phyloP scores from a whole-genome alignment of 1,284 basidiomycete species.

The Puccinia horiana region DNA sequence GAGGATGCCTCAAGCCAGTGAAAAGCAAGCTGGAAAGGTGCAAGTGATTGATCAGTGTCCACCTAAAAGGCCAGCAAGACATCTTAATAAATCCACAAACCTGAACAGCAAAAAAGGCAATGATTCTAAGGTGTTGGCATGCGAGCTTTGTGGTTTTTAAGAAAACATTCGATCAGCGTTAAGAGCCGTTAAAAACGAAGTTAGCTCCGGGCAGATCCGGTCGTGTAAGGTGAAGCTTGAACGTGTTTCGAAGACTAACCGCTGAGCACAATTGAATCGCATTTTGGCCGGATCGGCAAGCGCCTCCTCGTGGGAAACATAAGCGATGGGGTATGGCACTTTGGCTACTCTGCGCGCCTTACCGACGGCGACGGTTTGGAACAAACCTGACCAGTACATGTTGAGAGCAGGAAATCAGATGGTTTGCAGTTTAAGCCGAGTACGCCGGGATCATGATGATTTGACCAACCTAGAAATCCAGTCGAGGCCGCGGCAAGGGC shows the following conservation, averaged over 20 bases:
- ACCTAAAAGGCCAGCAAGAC: background rate
- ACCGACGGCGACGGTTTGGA: slow-evolving; percentile 37
- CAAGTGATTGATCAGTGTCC: background rate
- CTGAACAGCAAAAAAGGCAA: slow-evolving; percentile 38
- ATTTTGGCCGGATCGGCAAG: slow-evolving; percentile 28
- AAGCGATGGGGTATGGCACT: slow-evolving; percentile 34
- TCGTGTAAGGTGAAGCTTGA: background rate
- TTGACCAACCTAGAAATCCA: slow-evolving; percentile 32
- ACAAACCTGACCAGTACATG: slow-evolving; percentile 13
- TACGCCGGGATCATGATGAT: background rate
- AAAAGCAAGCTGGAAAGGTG: slow-evolving; percentile 28
- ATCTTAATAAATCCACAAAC: background rate
- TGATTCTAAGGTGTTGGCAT: slow-evolving; percentile 42
- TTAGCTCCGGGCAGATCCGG: background rate
- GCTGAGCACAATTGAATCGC: slow-evolving; percentile 45
- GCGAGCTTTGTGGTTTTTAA: background rate
- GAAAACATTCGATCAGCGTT: background rate
- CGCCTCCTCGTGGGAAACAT: slow-evolving; percentile 30
- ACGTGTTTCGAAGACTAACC: slow-evolving; percentile 1
- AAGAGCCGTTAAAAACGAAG: background rate
- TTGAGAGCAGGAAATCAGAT: background rate
- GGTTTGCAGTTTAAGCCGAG: background rate
- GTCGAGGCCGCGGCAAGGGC: slow-evolving; percentile 26
- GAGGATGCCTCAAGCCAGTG: slow-evolving; percentile 34
- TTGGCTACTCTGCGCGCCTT: slow-evolving; percentile 38